Base-by-base conservation (phyloP, 2,329 filamentous ascomycete genomes). In the Akanthomyces lecanii region DNA sequence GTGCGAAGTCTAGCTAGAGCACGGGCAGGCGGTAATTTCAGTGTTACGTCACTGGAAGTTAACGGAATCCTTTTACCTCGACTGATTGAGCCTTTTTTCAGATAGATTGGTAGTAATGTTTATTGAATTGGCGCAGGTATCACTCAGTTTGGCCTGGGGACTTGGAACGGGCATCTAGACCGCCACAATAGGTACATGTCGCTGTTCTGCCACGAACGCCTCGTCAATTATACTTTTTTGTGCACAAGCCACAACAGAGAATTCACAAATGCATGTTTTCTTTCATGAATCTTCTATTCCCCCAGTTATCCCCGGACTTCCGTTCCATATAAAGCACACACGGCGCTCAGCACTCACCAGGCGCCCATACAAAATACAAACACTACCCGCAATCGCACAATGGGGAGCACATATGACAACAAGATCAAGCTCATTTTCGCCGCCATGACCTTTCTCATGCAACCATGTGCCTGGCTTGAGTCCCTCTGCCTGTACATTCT, bases 401-500 rank as follows among this genome's bases (percentile, higher is more conserved):
- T 52, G 50, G 50, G 36, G 50, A 52, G 28, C 50, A 52, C 50
- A 52, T 52, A 11, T 14, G 50, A 52, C 1, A 1, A 52, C 50
- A 52, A 52, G 50, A 25, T 55, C 33, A 40, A 18, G 21, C 38
- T 44, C 18, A 23, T 36, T n/a, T 4, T 56, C 38, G 36, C 21
- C 23, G 38, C 10, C 53, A 44, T 56, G 5, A n/a, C 53, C 18
- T 14, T 44, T n/a, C 14, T 56, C 16, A 44, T 44, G 36, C 21
- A 3, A 3, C 53, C 53, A n/a, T 44, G n/a, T 30, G 21, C 10
- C 38, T 44, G 23, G 53, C 53, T 56, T 12, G 53, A 56, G 38
- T 44, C 53, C 36, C 7, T 44, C 53, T 56, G 53, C 40, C 38
- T 56, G 18, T n/a, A 30, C 53, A 38, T 56, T 33, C 53, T 56